Evolutionary conservation across 164 flowering plant genomes (phyloP).

Genomic region (Brasenia schreberi): DNA sequence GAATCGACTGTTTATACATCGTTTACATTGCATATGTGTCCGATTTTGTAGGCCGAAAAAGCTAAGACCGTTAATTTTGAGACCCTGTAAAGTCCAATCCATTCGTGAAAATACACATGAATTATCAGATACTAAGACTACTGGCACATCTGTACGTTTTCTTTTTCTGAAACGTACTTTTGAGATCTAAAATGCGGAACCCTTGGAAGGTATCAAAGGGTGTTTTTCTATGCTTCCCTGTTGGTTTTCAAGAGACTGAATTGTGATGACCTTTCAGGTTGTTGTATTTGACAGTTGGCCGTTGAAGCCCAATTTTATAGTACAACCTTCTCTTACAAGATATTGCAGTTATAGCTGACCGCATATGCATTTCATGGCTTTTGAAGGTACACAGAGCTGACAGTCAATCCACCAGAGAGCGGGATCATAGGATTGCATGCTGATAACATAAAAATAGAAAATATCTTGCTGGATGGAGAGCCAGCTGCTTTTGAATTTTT

Average conservation of each 20-base stretch:
- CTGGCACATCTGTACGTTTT: too few relatives aligned
- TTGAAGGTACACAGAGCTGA: conserved; percentile 65
- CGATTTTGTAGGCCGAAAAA: too few relatives aligned
- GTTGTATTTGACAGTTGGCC: background rate
- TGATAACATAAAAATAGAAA: conserved; percentile 68
- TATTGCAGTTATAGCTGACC: background rate
- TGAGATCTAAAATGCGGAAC: too few relatives aligned
- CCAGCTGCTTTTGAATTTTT: conserved; percentile 54
- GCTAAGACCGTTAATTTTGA: too few relatives aligned
- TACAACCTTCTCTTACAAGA: background rate
- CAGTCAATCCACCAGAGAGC: conserved; percentile 64
- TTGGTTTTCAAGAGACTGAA: background rate
- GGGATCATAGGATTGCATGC: conserved; percentile 85
- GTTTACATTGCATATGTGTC: too few relatives aligned
- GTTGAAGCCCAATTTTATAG: background rate
- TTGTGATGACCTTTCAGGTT: background rate
- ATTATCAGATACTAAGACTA: too few relatives aligned
- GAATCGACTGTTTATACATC: too few relatives aligned
- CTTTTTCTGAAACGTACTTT: too few relatives aligned
- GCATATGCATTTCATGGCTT: background rate
- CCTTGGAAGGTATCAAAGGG: background rate
- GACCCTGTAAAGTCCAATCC: too few relatives aligned
- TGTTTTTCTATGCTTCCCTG: background rate
- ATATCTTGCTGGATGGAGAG: conserved; percentile 76
- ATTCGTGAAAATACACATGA: too few relatives aligned